Base-by-base conservation (phyloP, 2,329 filamentous ascomycete species). In the Trichoderma atroviride region DNA sequence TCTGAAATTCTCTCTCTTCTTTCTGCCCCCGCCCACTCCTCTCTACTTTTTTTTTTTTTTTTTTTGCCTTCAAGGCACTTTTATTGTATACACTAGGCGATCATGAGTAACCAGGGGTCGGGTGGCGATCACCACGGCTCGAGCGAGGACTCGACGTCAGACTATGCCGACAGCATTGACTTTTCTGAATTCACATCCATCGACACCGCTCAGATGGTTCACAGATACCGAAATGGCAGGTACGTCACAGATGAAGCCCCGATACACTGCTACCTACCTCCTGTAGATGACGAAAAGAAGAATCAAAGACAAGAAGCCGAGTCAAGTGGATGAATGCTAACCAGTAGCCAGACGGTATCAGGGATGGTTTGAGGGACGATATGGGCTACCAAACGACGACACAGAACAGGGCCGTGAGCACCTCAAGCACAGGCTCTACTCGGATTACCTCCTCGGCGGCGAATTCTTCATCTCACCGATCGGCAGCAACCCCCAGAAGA, bases 351-450 rank as follows among this genome's bases (percentile, higher is more conserved):
- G 85, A 69, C 81, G 84, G 50, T 86, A 86, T 72, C 84, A 86
- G 73, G 80, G 79, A 35, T 84, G 84, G 70, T 76, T 81, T 3
- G 79, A 81, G 40, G 82, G 81, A 10, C 78, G 82, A 58, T 86
- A 86, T 72, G 83, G 83, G 35, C 74, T 86, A 22, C 84, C 84
- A n/a, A 86, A 86, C 72, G 84, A 86, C 70, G 84, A 86, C 33
- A 77, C 78, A 9, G 85, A 87, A 72, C 82, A 83, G 71, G 79
- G 81, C 59, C 81, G 85, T 13, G 83, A 87, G 68, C 79, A 82
- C 35, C 74, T 86, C 56, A 81, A 84, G 72, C 85, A 87, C 74
- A 78, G 77, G 58, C 76, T 85, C 69, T 80, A 79, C 70, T 79
- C 86, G 55, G 82, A 84, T 52, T 82, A 88, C 63, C 74, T 86